Percentiles rank a stretch among this genome's conserved stretches.
phyloP scores from a whole-genome alignment of 2,329 filamentous ascomycete species.

The Aspergillus versicolor region DNA sequence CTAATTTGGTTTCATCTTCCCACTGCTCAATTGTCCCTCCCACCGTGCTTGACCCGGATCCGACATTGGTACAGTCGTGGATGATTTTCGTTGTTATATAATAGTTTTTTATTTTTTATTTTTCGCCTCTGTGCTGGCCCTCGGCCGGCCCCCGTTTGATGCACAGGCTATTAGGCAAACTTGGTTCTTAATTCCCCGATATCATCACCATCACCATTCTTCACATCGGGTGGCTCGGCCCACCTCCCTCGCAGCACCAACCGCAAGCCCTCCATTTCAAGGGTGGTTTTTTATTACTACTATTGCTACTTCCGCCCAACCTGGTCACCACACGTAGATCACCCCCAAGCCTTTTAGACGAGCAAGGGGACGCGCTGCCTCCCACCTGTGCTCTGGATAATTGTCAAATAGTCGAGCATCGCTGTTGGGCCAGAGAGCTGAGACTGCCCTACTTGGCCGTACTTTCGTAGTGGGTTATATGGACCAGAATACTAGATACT shows the following conservation, averaged over 20 bases:
- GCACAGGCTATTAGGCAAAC: slow-evolving; percentile 1
- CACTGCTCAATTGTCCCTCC: too few relatives aligned
- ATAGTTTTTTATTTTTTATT: neutral
- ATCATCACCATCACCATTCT: slow-evolving; percentile 21
- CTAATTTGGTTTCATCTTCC: neutral
- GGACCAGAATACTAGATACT: neutral
- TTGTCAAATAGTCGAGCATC: neutral
- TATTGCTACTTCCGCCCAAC: slow-evolving; percentile 14
- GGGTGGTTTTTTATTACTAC: neutral
- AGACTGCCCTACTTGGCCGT: neutral
- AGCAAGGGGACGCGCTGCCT: slow-evolving; percentile 14
- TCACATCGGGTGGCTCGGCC: slow-evolving; percentile 21
- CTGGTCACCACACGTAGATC: slow-evolving; percentile 19
- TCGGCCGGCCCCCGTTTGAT: slow-evolving; percentile 3
- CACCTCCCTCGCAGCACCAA: slow-evolving; percentile 18
- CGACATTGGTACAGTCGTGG: too few relatives aligned
- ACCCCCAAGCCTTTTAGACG: slow-evolving; percentile 4
- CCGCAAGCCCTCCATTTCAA: slow-evolving; percentile 9
- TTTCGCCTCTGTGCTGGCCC: slow-evolving; percentile 1
- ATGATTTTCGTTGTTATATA: neutral
- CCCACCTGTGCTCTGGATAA: neutral
- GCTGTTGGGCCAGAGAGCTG: neutral
- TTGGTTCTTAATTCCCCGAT: slow-evolving; percentile 7
- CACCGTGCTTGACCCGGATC: too few relatives aligned
- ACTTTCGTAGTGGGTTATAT: neutral